phyloP scores from a whole-genome alignment of 805 yeast genomes.

The Ogataea nakhonphanomensis region DNA sequence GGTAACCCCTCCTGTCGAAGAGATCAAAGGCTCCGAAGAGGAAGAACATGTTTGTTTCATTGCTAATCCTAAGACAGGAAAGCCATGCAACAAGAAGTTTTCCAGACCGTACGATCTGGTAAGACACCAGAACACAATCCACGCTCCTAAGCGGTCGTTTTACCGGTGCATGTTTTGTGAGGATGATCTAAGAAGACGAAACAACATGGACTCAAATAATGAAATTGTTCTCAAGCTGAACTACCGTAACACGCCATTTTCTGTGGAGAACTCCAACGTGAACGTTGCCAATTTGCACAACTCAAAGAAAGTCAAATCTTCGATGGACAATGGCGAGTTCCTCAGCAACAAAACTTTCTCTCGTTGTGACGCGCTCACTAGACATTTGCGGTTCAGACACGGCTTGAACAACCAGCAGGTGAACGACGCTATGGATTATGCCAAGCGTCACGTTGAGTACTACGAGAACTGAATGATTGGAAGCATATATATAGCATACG shows the following conservation, averaged over 20 bases:
- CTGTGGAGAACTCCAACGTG: constrained; percentile 29
- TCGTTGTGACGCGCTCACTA: constrained; percentile 88
- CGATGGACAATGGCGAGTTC: constrained; percentile 26
- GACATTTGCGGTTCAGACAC: constrained; percentile 92
- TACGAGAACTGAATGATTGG: constrained; percentile 23
- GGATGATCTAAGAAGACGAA: constrained; percentile 49
- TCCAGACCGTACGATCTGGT: constrained; percentile 93
- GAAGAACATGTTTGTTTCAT: constrained; percentile 54
- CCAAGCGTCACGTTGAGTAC: constrained; percentile 75
- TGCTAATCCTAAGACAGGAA: constrained; percentile 57
- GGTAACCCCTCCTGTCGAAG: constrained; percentile 8
- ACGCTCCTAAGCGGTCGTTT: constrained; percentile 79
- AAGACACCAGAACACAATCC: constrained; percentile 95
- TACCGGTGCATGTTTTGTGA: constrained; percentile 88
- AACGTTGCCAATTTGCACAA: constrained; percentile 31
- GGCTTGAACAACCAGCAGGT: constrained; percentile 64
- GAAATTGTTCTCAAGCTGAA: constrained; percentile 35
- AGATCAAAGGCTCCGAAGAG: constrained; percentile 16
- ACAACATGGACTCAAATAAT: constrained; percentile 43
- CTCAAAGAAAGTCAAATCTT: constrained; percentile 37
- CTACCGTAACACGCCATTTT: constrained; percentile 27
- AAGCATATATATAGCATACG: constrained; percentile 11
- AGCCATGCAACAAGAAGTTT: constrained; percentile 71
- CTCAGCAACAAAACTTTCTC: constrained; percentile 68
- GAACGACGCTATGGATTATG: constrained; percentile 66